Evolutionary conservation across 208 protist species (phyloP), one percentile per base, ranked within the genome.

Genomic region (Leishmania tropica): DNA sequence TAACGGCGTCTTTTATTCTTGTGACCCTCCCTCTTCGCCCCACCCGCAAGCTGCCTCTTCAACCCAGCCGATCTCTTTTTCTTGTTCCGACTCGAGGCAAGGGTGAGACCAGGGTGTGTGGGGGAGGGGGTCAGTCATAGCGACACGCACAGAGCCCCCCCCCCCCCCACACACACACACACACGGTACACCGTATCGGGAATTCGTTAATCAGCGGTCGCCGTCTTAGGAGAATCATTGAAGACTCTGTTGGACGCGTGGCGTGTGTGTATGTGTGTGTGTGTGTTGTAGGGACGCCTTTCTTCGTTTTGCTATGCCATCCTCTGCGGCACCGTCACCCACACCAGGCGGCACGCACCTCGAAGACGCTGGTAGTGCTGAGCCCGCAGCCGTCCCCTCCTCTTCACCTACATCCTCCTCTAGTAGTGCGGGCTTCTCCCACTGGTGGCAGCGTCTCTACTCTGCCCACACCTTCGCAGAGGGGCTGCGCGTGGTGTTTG

Each of bases 361-460:
- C 51, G 72, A 75, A 19, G 71, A 31, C 6, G 72, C 17, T 76
- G 21, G 40, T 70, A 53, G 51, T 47, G 75, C 5, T 7, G 75
- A 79, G 56, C 64, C 42, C 35, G 58, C 81, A 24, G 47, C 75
- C 6, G n/a, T 58, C 24, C 31, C 75, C 35, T 68, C 81, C 28
- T 79, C 80, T 13, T 83, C 83, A 4, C 3, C 72, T 35, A 35
- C 58, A 28, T 58, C 68, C 60, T 75, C 75, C 3, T 62, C 56
- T 6, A 82, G 58, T n/a, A 35, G 45, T 72, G 81, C 56, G 28
- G 72, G 64, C 67, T 48, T 70, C 21, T 70, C 54, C 11, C 76
- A 73, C 37, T 94, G 84, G 87, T 80, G 80, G 81, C 70, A 83
- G 21, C 89, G 91, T 37, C 78, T 97, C 42, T 94, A 96, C 85